These are phyloP conservation scores for Neonectria hederae DNA, from an alignment of 2,329 filamentous ascomycete species.

Conservation along the genomic window DNA sequence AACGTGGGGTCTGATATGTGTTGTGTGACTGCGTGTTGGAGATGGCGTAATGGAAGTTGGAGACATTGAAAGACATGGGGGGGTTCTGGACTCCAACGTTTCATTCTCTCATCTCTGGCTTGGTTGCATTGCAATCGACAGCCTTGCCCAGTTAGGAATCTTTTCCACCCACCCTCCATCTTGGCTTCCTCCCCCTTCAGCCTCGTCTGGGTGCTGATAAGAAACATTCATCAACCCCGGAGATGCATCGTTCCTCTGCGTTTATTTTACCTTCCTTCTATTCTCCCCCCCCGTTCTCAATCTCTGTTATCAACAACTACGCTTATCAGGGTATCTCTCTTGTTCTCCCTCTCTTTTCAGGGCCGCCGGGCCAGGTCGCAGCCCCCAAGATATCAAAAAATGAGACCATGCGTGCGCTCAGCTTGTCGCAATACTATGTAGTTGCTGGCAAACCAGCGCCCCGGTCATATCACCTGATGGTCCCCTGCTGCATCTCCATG, in stretches of 20 bases:
- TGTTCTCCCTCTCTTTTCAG: background rate
- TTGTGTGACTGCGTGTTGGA: conserved; percentile 1
- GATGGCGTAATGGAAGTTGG: background rate
- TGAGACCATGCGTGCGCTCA: background rate
- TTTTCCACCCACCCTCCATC: background rate
- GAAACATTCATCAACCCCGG: background rate
- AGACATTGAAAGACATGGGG: background rate
- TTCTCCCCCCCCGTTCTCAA: background rate
- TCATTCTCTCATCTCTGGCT: conserved; percentile 4
- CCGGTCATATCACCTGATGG: conserved; percentile 20
- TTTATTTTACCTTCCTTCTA: conserved; percentile 3
- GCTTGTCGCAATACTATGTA: background rate
- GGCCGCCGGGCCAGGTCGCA: background rate
- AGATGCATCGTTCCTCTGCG: background rate
- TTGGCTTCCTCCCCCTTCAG: background rate
- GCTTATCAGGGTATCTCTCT: background rate
- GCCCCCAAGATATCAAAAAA: conserved; percentile 3
- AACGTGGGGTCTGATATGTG: conserved; percentile 30
- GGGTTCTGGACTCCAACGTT: background rate
- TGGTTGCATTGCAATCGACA: conserved; percentile 9
- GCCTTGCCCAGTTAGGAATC: background rate
- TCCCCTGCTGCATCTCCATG: conserved; percentile 19
- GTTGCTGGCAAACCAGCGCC: background rate
- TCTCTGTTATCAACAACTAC: background rate
- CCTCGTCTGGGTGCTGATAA: conserved; percentile 11